These are phyloP conservation scores for Candida takata DNA, from an alignment of 805 yeast species.

Conservation along the genomic window DNA sequence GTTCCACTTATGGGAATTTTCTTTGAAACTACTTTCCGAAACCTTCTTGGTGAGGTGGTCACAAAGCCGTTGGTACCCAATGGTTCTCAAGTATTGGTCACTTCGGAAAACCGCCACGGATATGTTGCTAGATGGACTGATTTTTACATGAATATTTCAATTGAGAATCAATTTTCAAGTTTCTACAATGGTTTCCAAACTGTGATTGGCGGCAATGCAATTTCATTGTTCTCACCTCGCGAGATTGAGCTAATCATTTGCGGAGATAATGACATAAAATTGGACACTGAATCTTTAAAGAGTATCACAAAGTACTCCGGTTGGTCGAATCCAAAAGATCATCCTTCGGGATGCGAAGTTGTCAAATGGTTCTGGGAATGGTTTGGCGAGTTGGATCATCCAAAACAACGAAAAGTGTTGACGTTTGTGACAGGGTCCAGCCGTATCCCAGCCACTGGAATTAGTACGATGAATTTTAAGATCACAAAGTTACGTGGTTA, in stretches of 20 bases:
- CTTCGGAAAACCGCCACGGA: constrained; percentile 44
- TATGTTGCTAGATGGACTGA: constrained; percentile 60
- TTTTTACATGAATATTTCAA: constrained; percentile 51
- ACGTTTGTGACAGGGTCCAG: constrained; percentile 87
- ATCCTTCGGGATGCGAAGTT: constrained; percentile 26
- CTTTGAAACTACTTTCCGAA: constrained; percentile 55
- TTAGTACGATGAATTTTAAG: constrained; percentile 65
- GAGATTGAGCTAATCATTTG: constrained; percentile 76
- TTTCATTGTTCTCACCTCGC: constrained; percentile 71
- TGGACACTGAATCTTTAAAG: constrained; percentile 60
- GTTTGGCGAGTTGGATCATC: constrained; percentile 38
- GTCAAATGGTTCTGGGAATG: constrained; percentile 88
- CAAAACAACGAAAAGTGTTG: constrained; percentile 55
- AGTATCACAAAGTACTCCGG: constrained; percentile 72
- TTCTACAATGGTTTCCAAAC: constrained; percentile 66
- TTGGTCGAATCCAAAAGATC: constrained; percentile 39
- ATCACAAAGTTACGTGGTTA: constrained; percentile 45
- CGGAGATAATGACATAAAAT: constrained; percentile 59
- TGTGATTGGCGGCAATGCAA: constrained; percentile 75
- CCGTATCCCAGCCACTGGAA: constrained; percentile 88
- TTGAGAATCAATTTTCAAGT: constrained; percentile 44
- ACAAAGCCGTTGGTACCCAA: constrained; percentile 47
- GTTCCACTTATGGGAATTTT: constrained; percentile 46
- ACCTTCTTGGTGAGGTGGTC: constrained; percentile 36
- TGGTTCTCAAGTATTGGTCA: constrained; percentile 54